Base-by-base conservation (phyloP, 2,329 filamentous ascomycete species). In the Apiospora saccharicola region DNA sequence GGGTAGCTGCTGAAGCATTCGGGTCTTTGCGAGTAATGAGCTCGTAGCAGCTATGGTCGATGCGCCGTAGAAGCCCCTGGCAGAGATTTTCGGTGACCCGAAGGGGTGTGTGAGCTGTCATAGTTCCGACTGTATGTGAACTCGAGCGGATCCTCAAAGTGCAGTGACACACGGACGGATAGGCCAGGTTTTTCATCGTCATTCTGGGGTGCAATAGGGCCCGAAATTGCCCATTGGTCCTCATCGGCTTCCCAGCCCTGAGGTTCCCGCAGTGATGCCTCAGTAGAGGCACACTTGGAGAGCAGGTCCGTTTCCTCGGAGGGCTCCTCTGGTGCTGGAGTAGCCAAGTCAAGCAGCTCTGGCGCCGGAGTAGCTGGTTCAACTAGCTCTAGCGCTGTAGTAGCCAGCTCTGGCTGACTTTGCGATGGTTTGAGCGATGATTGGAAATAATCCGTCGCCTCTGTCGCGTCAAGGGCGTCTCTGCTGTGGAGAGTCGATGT, bases 11-110 rank as follows among this genome's bases (percentile, higher is more conserved):
- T 24, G 87, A 81, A 19, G 87, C 87, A 43, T 77, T 78, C 22
- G 84, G 83, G 76, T 89, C 87, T 73, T 84, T 85, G 72, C 87
- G 85, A 34, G 87, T 89, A 76, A 89, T 85, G 72, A 89, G 81
- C 77, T 89, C 87, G 53, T 85, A 78, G 72, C 83, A 85, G 80
- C 86, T 87, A 77, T 88, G 86, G 75, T 87, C 83, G 64, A 89
- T 82, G 51, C 86, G 86, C 41, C 84, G 83, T 16, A 89, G 77
- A n/a, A 89, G 78, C 2, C 83, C 86, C 49, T 85, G 82, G 75
- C 85, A 87, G 67, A 89, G 77, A n/a, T 83, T 81, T 72, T 86
- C 83, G 53, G 84, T 84, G 68, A 83, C 82, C 22, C 81, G 78
- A 67, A 89, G 83, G 83, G 46, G 76, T 77, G 3, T 82, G 76